Percentiles rank a stretch among this genome's conserved stretches.
phyloP scores from a whole-genome alignment of 805 yeast genomes.

The Teunomyces lycoperdinae region DNA sequence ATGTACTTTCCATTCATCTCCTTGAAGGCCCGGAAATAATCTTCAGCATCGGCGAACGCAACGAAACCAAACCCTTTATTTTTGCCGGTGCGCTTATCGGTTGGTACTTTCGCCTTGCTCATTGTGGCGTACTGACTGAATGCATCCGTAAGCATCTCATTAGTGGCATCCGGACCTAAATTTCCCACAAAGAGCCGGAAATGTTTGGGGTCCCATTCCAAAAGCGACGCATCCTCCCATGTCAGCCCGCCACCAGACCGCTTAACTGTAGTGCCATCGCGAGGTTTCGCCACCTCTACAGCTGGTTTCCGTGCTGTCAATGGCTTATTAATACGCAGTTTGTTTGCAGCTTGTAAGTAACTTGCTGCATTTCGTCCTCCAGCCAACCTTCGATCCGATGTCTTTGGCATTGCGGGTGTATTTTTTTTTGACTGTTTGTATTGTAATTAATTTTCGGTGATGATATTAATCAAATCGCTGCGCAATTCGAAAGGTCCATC shows the following conservation, averaged over 20 bases:
- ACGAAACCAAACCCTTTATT: conserved; percentile 75
- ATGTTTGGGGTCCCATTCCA: conserved; percentile 69
- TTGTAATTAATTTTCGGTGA: neutral
- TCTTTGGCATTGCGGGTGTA: conserved; percentile 17
- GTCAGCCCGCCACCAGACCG: conserved; percentile 45
- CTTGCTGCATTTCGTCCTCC: conserved; percentile 48
- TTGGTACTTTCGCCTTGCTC: conserved; percentile 58
- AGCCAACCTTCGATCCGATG: conserved; percentile 57
- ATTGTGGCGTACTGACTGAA: conserved; percentile 53
- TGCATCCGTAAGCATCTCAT: conserved; percentile 51
- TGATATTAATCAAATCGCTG: neutral
- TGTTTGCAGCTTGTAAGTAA: conserved; percentile 20
- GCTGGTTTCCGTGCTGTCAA: neutral
- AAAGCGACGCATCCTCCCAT: conserved; percentile 47
- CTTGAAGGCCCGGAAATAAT: conserved; percentile 66
- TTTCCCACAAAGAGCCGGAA: conserved; percentile 73
- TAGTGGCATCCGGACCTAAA: conserved; percentile 64
- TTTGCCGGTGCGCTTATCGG: conserved; percentile 43
- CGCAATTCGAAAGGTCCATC: neutral
- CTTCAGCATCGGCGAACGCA: conserved; percentile 61
- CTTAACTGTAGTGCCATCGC: conserved; percentile 31
- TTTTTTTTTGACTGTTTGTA: neutral
- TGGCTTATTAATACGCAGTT: neutral
- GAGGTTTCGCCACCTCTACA: neutral
- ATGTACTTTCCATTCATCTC: conserved; percentile 76